These are phyloP conservation scores for Suhomyces guaymorum DNA, from an alignment of 1,139 yeast species.

Conservation along the genomic window DNA sequence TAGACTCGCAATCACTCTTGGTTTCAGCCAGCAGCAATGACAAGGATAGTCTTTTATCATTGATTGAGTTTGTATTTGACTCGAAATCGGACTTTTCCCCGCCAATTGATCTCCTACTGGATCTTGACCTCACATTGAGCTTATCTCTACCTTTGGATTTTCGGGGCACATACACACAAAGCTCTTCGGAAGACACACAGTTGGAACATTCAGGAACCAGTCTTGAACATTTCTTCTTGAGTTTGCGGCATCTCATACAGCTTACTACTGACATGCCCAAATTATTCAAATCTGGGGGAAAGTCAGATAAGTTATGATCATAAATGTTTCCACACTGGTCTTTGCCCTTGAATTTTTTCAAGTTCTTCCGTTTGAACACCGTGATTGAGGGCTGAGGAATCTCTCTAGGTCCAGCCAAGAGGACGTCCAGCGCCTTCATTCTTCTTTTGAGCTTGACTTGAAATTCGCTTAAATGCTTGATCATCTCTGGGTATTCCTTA, in stretches of 20 bases:
- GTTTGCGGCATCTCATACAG: conserved; percentile 28
- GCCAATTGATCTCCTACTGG: conserved; percentile 1
- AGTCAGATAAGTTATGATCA: conserved; percentile 20
- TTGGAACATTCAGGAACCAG: conserved; percentile 27
- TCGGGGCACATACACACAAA: conserved; percentile 25
- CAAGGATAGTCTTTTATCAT: not conserved
- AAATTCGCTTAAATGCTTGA: conserved; percentile 19
- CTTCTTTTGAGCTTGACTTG: conserved; percentile 16
- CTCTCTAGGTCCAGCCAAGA: conserved; percentile 12
- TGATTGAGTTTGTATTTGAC: too few relatives aligned
- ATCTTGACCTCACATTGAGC: conserved; percentile 1
- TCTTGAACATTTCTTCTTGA: conserved; percentile 27
- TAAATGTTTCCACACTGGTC: conserved; percentile 18
- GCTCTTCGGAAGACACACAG: conserved; percentile 25
- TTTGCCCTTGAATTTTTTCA: conserved; percentile 16
- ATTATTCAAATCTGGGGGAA: conserved; percentile 19
- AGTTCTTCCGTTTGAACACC: conserved; percentile 26
- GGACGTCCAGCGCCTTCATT: not conserved
- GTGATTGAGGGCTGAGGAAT: conserved; percentile 17
- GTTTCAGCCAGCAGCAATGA: too few relatives aligned
- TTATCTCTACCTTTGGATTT: conserved; percentile 13
- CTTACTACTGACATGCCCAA: conserved; percentile 22
- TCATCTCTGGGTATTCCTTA: conserved; percentile 17
- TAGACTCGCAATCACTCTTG: too few relatives aligned
- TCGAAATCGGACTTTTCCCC: too few relatives aligned